Evolutionary conservation across 345 rosid genomes (phyloP), one percentile per base, ranked within the genome.

Genomic region (Lepidium didymum): DNA sequence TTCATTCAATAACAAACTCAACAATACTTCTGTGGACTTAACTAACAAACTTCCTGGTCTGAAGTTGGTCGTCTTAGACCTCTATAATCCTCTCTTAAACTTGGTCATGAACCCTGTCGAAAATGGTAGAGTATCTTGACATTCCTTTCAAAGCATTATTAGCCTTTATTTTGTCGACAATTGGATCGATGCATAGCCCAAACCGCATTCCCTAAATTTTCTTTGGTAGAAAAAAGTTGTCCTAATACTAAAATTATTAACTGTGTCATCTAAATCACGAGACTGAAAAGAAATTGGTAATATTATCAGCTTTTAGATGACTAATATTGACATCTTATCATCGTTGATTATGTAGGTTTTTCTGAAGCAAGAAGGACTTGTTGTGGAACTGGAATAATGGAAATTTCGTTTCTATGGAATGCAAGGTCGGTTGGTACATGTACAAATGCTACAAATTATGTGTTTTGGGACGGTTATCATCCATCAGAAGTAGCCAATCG

Each of bases 391-490:
- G 93, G 98, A 16, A 49, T 86, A 73, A 23, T 90, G 44, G 96
- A 92, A 60, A 87, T 91, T 16, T 81, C 96, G 27, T 79, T 86
- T 41, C 53, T 87, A 55, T 92, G 98, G 75, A 92, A 92, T 49
- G 78, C 65, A 47, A 56, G 82, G 65, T 86, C 96, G n/a, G 38
- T 70, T 4, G 96, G 96, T 66, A 86, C 98, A 3, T 87, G 98
- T 59, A 76, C 85, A 10, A 89, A 92, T 72, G 98, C 98, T 14
- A 61, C 91, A 1, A 80, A 73, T 55, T 87, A 89, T 43, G 96
- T 92, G 59, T 92, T 92, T 63, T 88, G 96, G 96, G 93, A 89
- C 49, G 96, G 96, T 15, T 92, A 85, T 69, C 98, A 92, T 71
- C 96, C 98, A 10, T 75, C 98, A 0, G 98, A 92, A 64, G 86